A percentile compares a stretch with the other conserved stretches of the same genome.
Conservation (phyloP, 805 yeast genomes). For the Komagataella mondaviorum region DNA sequence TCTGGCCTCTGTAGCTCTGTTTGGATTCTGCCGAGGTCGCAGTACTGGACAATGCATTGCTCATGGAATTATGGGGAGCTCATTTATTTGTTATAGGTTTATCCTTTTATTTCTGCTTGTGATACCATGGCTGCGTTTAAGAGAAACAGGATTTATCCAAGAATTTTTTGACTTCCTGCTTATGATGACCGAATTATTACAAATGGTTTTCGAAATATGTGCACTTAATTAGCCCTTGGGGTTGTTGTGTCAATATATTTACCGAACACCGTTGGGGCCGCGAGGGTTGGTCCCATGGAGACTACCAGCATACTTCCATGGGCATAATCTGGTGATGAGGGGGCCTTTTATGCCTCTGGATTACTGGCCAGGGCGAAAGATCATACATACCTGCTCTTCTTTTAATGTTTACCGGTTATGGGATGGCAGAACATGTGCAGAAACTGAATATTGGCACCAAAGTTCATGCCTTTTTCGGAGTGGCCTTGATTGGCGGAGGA, state of each 20-base stretch:
- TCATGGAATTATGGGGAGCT: constrained; percentile 93
- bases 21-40: constrained; percentile 74
- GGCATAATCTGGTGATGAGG: constrained; percentile 96
- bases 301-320: constrained; percentile 92
- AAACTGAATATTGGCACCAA: constrained; percentile 64
- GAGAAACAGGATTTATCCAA: constrained; percentile 41
- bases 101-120: constrained; percentile 52
- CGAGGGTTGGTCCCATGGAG: constrained; percentile 85
- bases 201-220: too few species aligned
- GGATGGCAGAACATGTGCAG: constrained; percentile 88
- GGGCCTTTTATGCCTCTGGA: constrained; percentile 72
- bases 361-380: constrained; percentile 56
- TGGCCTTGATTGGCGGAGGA: constrained; percentile 71
- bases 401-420: constrained; percentile 81
- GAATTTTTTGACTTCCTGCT: constrained; percentile 75
- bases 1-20: constrained; percentile 69
- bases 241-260: constrained; percentile 85
- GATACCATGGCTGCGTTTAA: constrained; percentile 60
- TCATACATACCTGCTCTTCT: constrained; percentile 72
- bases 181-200: constrained; percentile 60
- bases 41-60: constrained; percentile 95
- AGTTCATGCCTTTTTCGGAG: constrained; percentile 80
- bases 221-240: too few species aligned
- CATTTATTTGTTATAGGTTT: constrained; percentile 73
- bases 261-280: constrained; percentile 94